Evolutionary conservation across 176 grass and related monocot genomes (phyloP).

Genomic region (bread wheat (Triticum aestivum)): DNA sequence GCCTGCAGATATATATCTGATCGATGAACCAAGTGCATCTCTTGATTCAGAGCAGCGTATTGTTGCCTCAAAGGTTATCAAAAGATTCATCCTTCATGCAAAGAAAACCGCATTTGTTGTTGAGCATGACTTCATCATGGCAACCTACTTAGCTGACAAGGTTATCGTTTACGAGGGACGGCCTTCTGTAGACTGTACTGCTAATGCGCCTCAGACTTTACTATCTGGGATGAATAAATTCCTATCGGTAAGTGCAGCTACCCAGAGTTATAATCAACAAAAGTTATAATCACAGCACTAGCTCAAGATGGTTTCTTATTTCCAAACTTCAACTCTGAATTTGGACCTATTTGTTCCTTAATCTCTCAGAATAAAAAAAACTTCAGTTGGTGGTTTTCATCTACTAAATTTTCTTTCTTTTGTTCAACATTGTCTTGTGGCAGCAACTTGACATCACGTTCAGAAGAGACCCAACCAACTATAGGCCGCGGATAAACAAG

Average conservation of each 20-base stretch:
- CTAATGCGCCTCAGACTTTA: constrained; percentile 74
- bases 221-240: constrained; percentile 91
- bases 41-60: constrained; percentile 94
- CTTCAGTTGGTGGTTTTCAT: not conserved
- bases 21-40: constrained; percentile 90
- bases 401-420: not conserved
- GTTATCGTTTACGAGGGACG: constrained; percentile 84
- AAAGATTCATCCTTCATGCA: constrained; percentile 90
- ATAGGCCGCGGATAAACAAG: constrained; percentile 87
- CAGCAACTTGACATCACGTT: constrained; percentile 92
- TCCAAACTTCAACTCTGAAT: not conserved
- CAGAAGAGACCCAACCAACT: constrained; percentile 81
- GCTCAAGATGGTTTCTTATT: not conserved
- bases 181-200: constrained; percentile 68
- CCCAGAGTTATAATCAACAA: not conserved
- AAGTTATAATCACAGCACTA: not conserved
- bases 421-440: not conserved
- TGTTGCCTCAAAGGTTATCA: constrained; percentile 84
- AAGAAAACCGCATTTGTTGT: constrained; percentile 93
- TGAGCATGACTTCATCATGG: constrained; percentile 97
- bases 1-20: constrained; percentile 92
- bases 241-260: constrained; percentile 57
- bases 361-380: not conserved
- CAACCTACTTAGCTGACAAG: constrained; percentile 87
- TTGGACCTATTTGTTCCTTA: not conserved